phyloP scores from a whole-genome alignment of 805 yeast species.

The Zygoascus flipseniorum region DNA sequence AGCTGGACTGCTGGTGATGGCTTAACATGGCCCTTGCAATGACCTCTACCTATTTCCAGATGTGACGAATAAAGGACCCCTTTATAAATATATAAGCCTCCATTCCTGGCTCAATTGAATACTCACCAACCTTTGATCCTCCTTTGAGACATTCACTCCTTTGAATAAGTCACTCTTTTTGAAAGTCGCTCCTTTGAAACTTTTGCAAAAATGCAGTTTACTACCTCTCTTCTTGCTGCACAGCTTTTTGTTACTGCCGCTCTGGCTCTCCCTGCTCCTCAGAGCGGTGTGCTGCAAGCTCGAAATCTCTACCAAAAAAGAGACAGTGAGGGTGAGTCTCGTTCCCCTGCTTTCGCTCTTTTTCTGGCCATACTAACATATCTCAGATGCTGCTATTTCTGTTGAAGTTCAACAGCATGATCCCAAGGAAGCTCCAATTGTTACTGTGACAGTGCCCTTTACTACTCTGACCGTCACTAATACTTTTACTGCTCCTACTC shows the following conservation, averaged over 20 bases:
- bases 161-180: neutral
- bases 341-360: neutral
- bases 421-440: neutral
- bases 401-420: neutral
- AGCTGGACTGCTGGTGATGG: neutral
- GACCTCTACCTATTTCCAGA: too few species aligned
- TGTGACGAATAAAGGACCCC: too few species aligned
- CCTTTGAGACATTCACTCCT: neutral
- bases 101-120: neutral
- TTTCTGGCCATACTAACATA: neutral
- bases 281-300: neutral
- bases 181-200: neutral
- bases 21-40: too few species aligned
- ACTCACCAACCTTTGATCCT: neutral
- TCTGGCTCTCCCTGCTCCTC: slow-evolving; percentile 5
- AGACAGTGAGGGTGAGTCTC: neutral
- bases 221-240: slow-evolving; percentile 6
- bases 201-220: slow-evolving; percentile 4
- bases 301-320: neutral
- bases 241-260: slow-evolving; percentile 8
- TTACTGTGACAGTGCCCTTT: neutral
- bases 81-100: too few species aligned
- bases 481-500: slow-evolving; percentile 1
- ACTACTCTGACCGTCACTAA: neutral
- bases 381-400: neutral